A percentile compares a stretch with the other conserved stretches of the same genome.
Conservation (phyloP, 116 monocot genomes). For the Phalaenopsis hybrid region DNA sequence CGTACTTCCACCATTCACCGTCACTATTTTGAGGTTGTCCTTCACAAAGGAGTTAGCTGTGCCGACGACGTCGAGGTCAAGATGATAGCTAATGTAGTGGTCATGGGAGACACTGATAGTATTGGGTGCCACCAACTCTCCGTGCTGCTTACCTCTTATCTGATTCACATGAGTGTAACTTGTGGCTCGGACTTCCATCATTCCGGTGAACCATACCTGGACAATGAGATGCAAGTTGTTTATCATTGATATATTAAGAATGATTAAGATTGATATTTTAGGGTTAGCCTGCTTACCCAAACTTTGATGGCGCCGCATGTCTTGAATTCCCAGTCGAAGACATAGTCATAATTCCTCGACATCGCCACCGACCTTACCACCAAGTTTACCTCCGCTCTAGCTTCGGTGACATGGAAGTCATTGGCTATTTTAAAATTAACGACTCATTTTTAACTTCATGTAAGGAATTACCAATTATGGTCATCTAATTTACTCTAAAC, state of each 20-base stretch:
- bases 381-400: not conserved
- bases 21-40: slow-evolving; percentile 21
- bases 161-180: slow-evolving; percentile 33
- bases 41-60: not conserved
- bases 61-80: slow-evolving; percentile 57
- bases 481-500: no score
- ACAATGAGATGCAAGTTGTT: no score
- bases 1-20: not conserved
- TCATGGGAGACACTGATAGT: slow-evolving; percentile 46
- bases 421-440: no score
- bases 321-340: slow-evolving; percentile 67
- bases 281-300: slow-evolving; percentile 13
- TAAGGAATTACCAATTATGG: no score
- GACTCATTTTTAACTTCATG: no score
- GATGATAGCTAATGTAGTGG: slow-evolving; percentile 53
- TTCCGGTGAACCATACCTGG: slow-evolving; percentile 43
- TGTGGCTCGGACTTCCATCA: slow-evolving; percentile 37
- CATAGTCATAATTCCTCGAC: slow-evolving; percentile 53
- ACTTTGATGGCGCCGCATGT: slow-evolving; percentile 44
- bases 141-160: slow-evolving; percentile 28
- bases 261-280: no score
- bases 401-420: no score
- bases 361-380: slow-evolving; percentile 57
- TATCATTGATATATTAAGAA: no score
- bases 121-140: slow-evolving; percentile 35